Evolutionary conservation across 192 early-diverging fungal genomes (phyloP), one percentile per base, ranked within the genome.

Genomic region (Podila horticola): DNA sequence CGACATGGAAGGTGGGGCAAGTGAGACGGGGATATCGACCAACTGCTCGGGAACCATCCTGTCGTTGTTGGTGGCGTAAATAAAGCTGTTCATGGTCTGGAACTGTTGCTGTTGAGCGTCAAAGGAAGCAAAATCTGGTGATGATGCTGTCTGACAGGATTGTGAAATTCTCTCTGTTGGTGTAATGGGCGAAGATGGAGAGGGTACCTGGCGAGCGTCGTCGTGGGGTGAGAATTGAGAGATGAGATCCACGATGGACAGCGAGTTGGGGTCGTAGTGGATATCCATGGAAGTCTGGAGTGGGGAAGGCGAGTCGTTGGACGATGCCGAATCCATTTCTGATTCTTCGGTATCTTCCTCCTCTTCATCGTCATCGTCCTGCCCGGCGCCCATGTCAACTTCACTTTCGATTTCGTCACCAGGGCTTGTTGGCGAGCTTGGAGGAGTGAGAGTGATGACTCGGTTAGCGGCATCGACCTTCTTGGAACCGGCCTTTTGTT

Each of bases 11-110:
- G 72, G 49, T 6, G 74, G 57, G 13, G 60, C 68, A 5, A 64
- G 67, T 48, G 74, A 75, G 66, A 72, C 59, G 20, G 65, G 81
- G 52, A 76, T 72, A 52, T 75, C 62, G 28, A 79, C 71, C 10
- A 75, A 29, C 38, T 83, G 74, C 22, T 84, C 75, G 1, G 74
- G 73, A 5, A 75, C 75, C 70, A 71, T 69, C 62, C 58, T 66
- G 33, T 77, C 72, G 45, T 75, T 81, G 22, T 71, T 67, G 5
- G 69, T 15, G 24, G 67, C 55, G 41, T 81, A 75, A n/a, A 83
- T 75, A 28, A 69, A 75, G 49, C 74, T 75, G 66, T 74, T 82
- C 67, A 74, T 75, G 2, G 82, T 68, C 59, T 81, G 79, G 52
- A 64, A 57, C 38, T 83, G 69, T 36, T 65, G 76, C 19, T 63